Base-by-base conservation (phyloP, 371 early-diverging fungal genomes). In the Mortierella sp. region DNA sequence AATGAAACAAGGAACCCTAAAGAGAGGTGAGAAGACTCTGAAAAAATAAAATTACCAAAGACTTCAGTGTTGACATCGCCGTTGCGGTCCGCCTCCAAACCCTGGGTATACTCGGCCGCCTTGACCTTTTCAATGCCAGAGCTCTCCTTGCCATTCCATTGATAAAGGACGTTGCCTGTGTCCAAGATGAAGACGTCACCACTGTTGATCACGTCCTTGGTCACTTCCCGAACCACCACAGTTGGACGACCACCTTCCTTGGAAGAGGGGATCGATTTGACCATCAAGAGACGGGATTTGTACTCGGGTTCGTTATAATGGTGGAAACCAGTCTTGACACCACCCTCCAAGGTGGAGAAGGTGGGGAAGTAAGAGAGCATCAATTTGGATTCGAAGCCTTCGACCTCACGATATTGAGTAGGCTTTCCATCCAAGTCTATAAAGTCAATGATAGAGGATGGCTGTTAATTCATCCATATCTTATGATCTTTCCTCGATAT, bases 151-250 rank as follows among this genome's bases (percentile, higher is more conserved):
- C 95, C 94, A 66, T 93, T 92, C 90, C 91, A 92, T 74, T 89
- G 90, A 65, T 85, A 85, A 48, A 94, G 72, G 25, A 71, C 73
- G 29, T 86, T 75, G 21, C 92, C 94, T 0, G 84, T 75, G 71
- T 94, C 93, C 23, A 91, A 72, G 2, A 94, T 82, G 76, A 92
- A 94, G 26, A 92, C 92, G 62, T 92, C 93, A 7, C 89, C 90
- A 19, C 84, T 81, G 79, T 90, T 90, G 45, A 94, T 69, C 44
- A 87, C 86, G 29, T 77, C 81, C 57, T 85, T 65, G 11, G 84
- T 76, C 1, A 93, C 91, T 75, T 94, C 90, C 26, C 85, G 79
- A 61, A 93, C 84, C n/a, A 88, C 82, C 15, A 86, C 85, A 56
- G 83, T 19, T 76, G 82, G 70, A 75, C 83, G 37, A 67, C 79